These are phyloP conservation scores for Hanseniaspora hatyaiensis DNA, from an alignment of 805 yeast genomes.

Conservation along the genomic window DNA sequence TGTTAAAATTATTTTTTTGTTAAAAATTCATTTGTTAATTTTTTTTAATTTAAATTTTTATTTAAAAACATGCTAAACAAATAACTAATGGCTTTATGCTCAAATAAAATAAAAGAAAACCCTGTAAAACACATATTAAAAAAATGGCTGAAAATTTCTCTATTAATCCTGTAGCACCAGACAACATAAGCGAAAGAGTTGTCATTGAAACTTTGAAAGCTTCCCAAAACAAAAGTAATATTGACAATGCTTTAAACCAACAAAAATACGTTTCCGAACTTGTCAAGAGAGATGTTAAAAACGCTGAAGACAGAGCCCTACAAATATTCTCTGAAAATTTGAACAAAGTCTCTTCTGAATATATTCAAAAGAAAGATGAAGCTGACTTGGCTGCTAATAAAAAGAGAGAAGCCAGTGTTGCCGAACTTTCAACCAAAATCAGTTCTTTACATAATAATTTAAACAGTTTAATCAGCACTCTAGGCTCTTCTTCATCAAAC, in stretches of 20 bases:
- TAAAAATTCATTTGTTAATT: no score
- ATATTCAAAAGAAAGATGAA: conserved; percentile 25
- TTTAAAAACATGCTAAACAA: no score
- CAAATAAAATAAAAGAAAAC: neutral
- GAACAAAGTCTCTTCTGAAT: conserved; percentile 31
- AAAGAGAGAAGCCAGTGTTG: conserved; percentile 19
- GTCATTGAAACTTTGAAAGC: conserved; percentile 51
- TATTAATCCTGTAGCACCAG: conserved; percentile 54
- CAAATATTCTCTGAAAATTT: conserved; percentile 42
- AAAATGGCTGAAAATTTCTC: conserved; percentile 38
- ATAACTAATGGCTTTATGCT: no score
- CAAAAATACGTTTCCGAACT: conserved; percentile 56
- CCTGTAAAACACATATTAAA: neutral
- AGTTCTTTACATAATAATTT: conserved; percentile 26
- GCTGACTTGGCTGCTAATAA: conserved; percentile 23
- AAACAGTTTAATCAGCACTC: conserved; percentile 21
- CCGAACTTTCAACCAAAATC: conserved; percentile 12
- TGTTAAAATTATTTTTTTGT: no score
- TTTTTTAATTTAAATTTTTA: no score
- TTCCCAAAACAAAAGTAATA: conserved; percentile 54
- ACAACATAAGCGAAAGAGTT: conserved; percentile 54
- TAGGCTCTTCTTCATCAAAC: conserved; percentile 22
- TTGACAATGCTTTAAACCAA: conserved; percentile 47
- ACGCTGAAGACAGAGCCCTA: conserved; percentile 43
- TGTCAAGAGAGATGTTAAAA: conserved; percentile 45